Evolutionary conservation across 345 rosid genomes (phyloP), one percentile per base, ranked within the genome.

Genomic region (Euphorbia pulcherrima): DNA sequence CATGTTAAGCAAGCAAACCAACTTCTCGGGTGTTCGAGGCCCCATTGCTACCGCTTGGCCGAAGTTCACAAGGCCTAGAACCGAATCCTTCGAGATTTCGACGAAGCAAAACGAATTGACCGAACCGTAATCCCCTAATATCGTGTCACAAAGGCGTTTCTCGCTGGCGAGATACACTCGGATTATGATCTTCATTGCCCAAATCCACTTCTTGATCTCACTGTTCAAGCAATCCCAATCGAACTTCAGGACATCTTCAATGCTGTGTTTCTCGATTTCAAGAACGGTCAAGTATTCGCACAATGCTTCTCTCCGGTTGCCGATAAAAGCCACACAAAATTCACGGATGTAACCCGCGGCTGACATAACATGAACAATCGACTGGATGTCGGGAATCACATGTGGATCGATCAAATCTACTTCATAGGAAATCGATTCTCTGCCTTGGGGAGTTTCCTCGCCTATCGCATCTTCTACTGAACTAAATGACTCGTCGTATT

Each of bases 31-130:
- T 70, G 71, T 75, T 65, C 60, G 59, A 20, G 88, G 78, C 44
- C 85, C 81, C 80, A 88, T 72, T 18, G 84, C 74, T 41, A 88
- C 59, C 10, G 93, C 92, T 79, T 90, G 92, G 23, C 97, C 93
- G 11, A 88, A 92, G 77, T 77, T 82, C 82, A 92, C 73, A 65
- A 92, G 87, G 78, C 70, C 65, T 9, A 87, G 64, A 33, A 84
- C 29, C 6, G 84, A 70, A 44, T 75, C 78, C 74, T 77, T 82
- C 0, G 92, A 70, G 68, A 83, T 88, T 66, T 87, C 87, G 18
- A 77, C 50, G 64, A 92, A 90, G 76, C 90, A 80, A 61, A 41
- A 37, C 0, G 83, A 55, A 58, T 73, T 63, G 47, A 67, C 48
- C 9, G 79, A 76, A 68, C 82, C 88, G 16, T 79, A 83, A 63